Percentiles rank a stretch among this genome's conserved stretches.
Conservation (phyloP, 2,329 filamentous ascomycete genomes). For the Stylonectria norvegica region DNA sequence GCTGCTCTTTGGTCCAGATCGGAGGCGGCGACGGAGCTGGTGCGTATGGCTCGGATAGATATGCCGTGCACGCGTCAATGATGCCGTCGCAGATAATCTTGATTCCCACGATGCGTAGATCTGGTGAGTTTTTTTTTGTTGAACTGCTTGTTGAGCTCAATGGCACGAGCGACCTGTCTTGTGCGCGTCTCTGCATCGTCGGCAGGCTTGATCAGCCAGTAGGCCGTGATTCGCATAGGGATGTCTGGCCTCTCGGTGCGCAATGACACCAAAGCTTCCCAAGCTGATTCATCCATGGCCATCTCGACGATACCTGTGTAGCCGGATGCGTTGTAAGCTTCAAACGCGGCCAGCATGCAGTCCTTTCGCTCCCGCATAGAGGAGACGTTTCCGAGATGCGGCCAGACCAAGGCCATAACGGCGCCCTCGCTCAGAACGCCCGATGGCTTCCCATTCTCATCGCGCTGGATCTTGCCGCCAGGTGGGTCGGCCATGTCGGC, state of each 20-base stretch:
- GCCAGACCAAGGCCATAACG: conserved; percentile 53
- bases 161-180: conserved; percentile 47
- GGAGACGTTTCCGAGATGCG: conserved; percentile 47
- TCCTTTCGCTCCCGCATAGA: conserved; percentile 46
- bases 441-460: conserved; percentile 43
- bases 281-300: conserved; percentile 59
- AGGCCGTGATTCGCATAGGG: conserved; percentile 48
- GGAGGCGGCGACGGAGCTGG: conserved; percentile 41
- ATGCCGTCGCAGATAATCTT: conserved; percentile 63
- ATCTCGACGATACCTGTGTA: conserved; percentile 57
- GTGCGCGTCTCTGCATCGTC: conserved; percentile 39
- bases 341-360: conserved; percentile 46
- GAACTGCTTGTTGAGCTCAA: conserved; percentile 39
- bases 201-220: conserved; percentile 55
- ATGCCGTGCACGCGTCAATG: conserved; percentile 61
- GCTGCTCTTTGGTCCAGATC: conserved; percentile 51
- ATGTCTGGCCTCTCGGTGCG: conserved; percentile 29
- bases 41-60: conserved; percentile 54
- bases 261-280: conserved; percentile 49
- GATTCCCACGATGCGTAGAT: conserved; percentile 54
- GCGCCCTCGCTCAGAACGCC: conserved; percentile 53
- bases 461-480: conserved; percentile 51
- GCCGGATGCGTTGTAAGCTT: conserved; percentile 48
- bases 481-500: conserved; percentile 44
- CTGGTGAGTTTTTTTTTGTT: conserved; percentile 35